Conservation (phyloP, 352 stramenopile species). For the Phytophthora colocasiae region DNA sequence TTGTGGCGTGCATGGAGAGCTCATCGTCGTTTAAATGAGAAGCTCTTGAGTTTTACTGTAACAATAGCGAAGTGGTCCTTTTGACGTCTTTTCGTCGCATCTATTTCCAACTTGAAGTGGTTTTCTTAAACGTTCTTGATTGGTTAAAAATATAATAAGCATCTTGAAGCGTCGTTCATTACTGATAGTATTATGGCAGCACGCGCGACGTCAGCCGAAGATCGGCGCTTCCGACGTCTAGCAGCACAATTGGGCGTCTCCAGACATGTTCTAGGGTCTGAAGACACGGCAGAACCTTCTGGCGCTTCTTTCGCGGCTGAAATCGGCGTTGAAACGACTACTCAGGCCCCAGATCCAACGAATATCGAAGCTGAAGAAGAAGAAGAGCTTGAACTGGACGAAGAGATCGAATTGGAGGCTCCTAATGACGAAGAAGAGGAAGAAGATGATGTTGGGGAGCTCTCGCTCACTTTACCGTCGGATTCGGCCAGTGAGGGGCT, state of each 20-base stretch:
- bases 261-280: slow-evolving; percentile 37
- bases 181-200: slow-evolving; percentile 24
- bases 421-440: slow-evolving; percentile 29
- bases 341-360: slow-evolving; percentile 7
- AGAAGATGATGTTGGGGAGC: slow-evolving; percentile 33
- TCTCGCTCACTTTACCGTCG: slow-evolving; percentile 45
- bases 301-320: background rate
- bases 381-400: slow-evolving; percentile 31
- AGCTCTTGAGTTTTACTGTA: too few species aligned
- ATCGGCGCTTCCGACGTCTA: slow-evolving; percentile 49
- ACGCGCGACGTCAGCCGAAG: slow-evolving; percentile 18
- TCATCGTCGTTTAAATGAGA: slow-evolving; percentile 8
- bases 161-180: slow-evolving; percentile 33
- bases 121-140: too few species aligned
- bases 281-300: slow-evolving; percentile 13
- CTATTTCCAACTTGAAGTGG: slow-evolving; percentile 21
- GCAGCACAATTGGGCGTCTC: slow-evolving; percentile 68
- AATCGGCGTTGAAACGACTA: slow-evolving; percentile 1
- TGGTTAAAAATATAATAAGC: background rate
- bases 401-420: slow-evolving; percentile 22
- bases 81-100: slow-evolving; percentile 30
- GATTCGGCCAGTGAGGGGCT: slow-evolving; percentile 73
- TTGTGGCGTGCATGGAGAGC: background rate
- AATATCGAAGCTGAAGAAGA: slow-evolving; percentile 4
- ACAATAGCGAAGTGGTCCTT: too few species aligned